These are phyloP conservation scores for Meripilus lineatus DNA, from an alignment of 1,284 basidiomycete genomes.

Conservation along the genomic window DNA sequence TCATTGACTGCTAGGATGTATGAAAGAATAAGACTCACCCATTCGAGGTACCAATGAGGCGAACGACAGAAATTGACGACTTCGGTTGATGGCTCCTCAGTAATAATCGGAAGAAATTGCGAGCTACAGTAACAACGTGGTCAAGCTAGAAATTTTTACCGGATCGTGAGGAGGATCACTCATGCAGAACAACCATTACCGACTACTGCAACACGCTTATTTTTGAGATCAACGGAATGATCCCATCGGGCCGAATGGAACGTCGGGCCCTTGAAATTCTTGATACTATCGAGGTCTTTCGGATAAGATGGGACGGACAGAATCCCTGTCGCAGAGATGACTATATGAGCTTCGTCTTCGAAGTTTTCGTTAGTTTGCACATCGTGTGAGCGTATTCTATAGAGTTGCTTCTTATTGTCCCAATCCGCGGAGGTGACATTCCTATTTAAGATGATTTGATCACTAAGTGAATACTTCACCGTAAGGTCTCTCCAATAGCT, in stretches of 20 bases:
- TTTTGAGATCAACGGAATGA: conserved; percentile 26
- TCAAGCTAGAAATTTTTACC: background rate
- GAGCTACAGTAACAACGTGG: conserved; percentile 24
- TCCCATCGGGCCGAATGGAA: conserved; percentile 40
- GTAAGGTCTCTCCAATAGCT: conserved; percentile 27
- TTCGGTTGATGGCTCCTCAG: conserved; percentile 32
- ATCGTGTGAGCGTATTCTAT: conserved; percentile 30
- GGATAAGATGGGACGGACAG: conserved; percentile 35
- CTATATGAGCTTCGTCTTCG: conserved; percentile 22
- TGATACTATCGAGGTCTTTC: conserved; percentile 34
- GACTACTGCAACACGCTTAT: conserved; percentile 35
- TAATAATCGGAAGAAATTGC: conserved; percentile 41
- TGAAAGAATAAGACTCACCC: conserved; percentile 22
- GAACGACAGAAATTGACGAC: conserved; percentile 44
- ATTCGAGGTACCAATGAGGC: conserved; percentile 39
- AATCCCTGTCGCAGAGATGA: conserved; percentile 41
- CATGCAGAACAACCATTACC: conserved; percentile 35
- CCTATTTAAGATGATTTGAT: conserved; percentile 26
- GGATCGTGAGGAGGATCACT: conserved; percentile 3
- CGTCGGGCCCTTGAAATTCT: conserved; percentile 35
- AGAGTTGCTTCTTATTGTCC: conserved; percentile 30
- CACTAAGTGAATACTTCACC: conserved; percentile 18
- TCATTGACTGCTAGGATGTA: background rate
- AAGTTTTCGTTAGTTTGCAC: conserved; percentile 20
- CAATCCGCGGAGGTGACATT: conserved; percentile 36